Conservation (phyloP, 306 rosid genomes). For the Cicer judaicum region DNA sequence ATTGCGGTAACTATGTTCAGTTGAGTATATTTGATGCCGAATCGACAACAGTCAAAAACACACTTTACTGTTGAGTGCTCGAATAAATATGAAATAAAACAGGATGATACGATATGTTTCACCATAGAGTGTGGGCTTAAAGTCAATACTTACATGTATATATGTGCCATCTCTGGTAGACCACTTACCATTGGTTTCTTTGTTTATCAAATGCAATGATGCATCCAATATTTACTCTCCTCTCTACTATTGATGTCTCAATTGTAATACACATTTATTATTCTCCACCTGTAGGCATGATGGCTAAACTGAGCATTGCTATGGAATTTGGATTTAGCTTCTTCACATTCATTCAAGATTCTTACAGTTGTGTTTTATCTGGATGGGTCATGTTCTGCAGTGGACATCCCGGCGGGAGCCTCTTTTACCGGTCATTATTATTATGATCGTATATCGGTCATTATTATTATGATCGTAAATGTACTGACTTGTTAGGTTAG, state of each 20-base stretch:
- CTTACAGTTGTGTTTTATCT: conserved; percentile 21
- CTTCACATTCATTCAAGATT: conserved; percentile 38
- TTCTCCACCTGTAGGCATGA: conserved; percentile 48
- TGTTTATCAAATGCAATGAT: conserved; percentile 33
- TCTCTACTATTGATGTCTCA: neutral
- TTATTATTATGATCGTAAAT: conserved; percentile 46
- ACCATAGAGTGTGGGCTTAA: neutral
- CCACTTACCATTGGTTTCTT: neutral
- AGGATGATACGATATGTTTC: neutral
- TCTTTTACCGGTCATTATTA: conserved; percentile 32
- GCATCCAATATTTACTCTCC: conserved; percentile 9
- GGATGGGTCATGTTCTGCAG: conserved; percentile 24
- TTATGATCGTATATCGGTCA: conserved; percentile 46
- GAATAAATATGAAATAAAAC: conserved; percentile 19
- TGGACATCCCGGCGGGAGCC: conserved; percentile 30
- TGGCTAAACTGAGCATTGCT: conserved; percentile 32
- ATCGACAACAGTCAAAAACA: neutral
- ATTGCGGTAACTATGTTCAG: neutral
- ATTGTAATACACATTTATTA: conserved; percentile 5
- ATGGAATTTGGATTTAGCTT: conserved; percentile 42
- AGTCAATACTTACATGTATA: neutral
- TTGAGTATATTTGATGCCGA: conserved; percentile 7
- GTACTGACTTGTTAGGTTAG: conserved; percentile 52
- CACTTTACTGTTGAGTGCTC: neutral
- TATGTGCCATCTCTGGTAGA: conserved; percentile 9